Evolutionary conservation across 805 yeast genomes (phyloP), one percentile per base, ranked within the genome.

Genomic region (Spathaspora girioi): DNA sequence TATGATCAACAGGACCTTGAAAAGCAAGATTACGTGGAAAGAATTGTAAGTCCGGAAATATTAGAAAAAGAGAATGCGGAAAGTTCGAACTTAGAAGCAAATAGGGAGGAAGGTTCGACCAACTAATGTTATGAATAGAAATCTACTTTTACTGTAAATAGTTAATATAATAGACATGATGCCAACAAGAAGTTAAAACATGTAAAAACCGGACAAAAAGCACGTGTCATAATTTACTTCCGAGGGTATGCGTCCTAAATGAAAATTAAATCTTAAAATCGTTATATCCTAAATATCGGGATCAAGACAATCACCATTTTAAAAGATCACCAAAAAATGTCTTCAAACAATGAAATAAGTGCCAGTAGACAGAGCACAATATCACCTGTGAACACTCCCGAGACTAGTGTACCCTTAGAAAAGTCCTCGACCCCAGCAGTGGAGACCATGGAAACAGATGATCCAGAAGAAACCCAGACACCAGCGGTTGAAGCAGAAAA

Each of bases 1-100:
- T 72, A 73, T 52, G 69, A 66, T 52, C 65, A 65, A 43, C 63
- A 59, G 15, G 75, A 74, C 56, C 61, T 72, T 54, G 75, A 71
- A 53, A 59, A 65, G 50, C 62, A 58, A 46, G 60, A 64, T 19
- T 73, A 63, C 55, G 58, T 66, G 52, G 77, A 73, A 55, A 73
- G 70, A 58, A 67, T 63, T 53, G 65, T 70, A 17, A 66, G 70
- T 53, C 69, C 70, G 12, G 59, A 62, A 41, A 51, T 57, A 6
- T 56, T 49, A 10, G 29, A 50, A 17, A 52, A 56, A 42, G 59
- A 60, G 49, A 52, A 40, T 29, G 40, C 48, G 5, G 54, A n/a
- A 54, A 44, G 48, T 40, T n/a, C 42, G 44, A 45, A 47, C 19
- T 35, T 35, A 35, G 14, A 35, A 3, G 9, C 40, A 35, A 35